Evolutionary conservation across 2,329 filamentous ascomycete genomes (phyloP).

Genomic region (Zasmidium cellare): DNA sequence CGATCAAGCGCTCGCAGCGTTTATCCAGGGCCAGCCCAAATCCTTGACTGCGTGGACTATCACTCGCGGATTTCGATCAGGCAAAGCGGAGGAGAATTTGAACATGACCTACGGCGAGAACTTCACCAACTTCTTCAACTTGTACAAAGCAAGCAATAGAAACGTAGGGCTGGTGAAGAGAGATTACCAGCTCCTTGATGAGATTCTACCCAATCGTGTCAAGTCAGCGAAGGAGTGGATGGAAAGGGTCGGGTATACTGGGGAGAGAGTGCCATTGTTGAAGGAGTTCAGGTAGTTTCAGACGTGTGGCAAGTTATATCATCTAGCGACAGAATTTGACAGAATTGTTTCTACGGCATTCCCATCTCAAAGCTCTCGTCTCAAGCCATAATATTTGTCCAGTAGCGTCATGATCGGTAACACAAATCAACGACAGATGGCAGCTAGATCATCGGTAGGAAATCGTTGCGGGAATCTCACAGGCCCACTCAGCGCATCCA

Average conservation of each 20-base stretch:
- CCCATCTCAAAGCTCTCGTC: too few species aligned
- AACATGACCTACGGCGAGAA: background rate
- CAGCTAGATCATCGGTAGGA: slow-evolving; percentile 1
- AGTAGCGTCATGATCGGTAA: too few species aligned
- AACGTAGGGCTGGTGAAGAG: background rate
- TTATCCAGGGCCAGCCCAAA: background rate
- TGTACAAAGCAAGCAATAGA: background rate
- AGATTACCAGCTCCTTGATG: background rate
- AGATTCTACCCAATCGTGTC: background rate
- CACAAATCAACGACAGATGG: background rate
- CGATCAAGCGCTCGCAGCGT: too few species aligned
- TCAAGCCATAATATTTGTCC: too few species aligned
- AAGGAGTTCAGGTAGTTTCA: background rate
- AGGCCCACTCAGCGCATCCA: slow-evolving; percentile 5
- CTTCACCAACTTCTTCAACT: background rate
- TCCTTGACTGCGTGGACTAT: background rate
- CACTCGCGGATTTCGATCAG: background rate
- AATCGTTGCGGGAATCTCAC: slow-evolving; percentile 8
- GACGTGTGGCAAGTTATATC: too few species aligned
- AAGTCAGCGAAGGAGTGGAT: background rate
- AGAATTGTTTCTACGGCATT: too few species aligned
- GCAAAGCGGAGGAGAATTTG: background rate
- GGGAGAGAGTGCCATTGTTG: background rate
- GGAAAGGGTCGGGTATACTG: background rate
- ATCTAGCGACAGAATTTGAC: too few species aligned